Evolutionary conservation across 441 rosid species (phyloP).

Genomic region (Pelargonium australe): DNA sequence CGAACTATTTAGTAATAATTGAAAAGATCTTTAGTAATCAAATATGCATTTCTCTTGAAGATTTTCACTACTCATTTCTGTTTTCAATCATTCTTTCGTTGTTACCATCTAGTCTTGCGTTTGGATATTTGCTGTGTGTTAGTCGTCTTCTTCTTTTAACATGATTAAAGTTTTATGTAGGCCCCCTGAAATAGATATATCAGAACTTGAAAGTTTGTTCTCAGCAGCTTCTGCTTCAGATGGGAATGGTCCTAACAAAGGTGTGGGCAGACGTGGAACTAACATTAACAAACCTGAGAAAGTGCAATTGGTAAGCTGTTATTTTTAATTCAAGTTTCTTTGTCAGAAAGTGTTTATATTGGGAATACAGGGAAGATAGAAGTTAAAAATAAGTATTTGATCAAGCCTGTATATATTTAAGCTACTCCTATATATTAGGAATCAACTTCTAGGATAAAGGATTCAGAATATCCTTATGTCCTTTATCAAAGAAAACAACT

Average conservation of each 20-base stretch:
- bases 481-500: not conserved
- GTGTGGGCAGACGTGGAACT: slow-evolving; percentile 75
- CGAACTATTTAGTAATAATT: slow-evolving; percentile 1
- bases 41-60: too few relatives aligned
- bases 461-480: too few relatives aligned
- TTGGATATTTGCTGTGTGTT: not conserved
- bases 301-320: slow-evolving; percentile 74
- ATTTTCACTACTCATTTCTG: too few relatives aligned
- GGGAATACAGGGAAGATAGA: not conserved
- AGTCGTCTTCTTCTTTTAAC: slow-evolving; percentile 6
- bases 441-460: not conserved
- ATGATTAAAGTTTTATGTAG: slow-evolving; percentile 37
- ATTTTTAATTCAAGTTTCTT: not conserved
- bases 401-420: too few relatives aligned
- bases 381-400: too few relatives aligned
- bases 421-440: too few relatives aligned
- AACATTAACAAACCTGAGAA: slow-evolving; percentile 82
- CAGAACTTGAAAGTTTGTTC: slow-evolving; percentile 92
- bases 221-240: slow-evolving; percentile 69
- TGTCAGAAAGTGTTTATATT: slow-evolving; percentile 7
- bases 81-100: not conserved
- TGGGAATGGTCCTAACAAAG: slow-evolving; percentile 45
- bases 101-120: not conserved
- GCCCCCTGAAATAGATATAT: slow-evolving; percentile 98
- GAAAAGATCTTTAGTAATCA: not conserved